Conservation (phyloP, 176 grass and related monocot species). For the Bothriochloa decipiens region DNA sequence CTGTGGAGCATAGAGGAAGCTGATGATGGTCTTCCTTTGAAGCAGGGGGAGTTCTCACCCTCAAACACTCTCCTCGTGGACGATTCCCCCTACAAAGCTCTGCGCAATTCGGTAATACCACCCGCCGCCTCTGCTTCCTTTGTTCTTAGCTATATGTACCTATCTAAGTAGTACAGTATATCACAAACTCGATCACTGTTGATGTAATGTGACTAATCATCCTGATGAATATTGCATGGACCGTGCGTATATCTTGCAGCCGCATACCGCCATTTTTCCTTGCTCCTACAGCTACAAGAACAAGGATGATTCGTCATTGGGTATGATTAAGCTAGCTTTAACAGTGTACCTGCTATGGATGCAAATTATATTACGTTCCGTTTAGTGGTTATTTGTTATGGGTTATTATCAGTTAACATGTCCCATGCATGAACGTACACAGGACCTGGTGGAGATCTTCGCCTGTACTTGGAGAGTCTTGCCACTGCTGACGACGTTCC, state of each 20-base stretch:
- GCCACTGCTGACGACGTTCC: conserved; percentile 64
- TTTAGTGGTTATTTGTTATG: too few relatives aligned
- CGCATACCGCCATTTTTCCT: conserved; percentile 78
- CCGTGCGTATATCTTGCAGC: conserved; percentile 21
- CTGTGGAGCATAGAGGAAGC: conserved; percentile 72
- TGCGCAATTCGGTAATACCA: conserved; percentile 71
- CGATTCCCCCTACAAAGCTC: conserved; percentile 90
- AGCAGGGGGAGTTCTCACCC: conserved; percentile 60
- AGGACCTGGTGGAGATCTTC: conserved; percentile 77
- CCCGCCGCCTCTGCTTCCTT: background rate
- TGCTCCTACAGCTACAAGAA: conserved; percentile 50
- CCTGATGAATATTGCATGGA: too few relatives aligned
- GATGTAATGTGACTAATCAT: background rate
- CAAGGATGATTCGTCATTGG: conserved; percentile 64
- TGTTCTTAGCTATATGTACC: too few relatives aligned
- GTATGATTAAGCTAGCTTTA: conserved; percentile 22
- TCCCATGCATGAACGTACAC: background rate
- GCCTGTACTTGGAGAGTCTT: conserved; percentile 63
- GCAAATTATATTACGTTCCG: too few relatives aligned
- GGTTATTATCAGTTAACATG: too few relatives aligned
- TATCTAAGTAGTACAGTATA: too few relatives aligned
- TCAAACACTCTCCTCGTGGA: conserved; percentile 85
- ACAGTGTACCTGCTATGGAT: too few relatives aligned
- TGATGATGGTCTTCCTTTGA: conserved; percentile 69
- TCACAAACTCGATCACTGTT: too few relatives aligned